Conservation (phyloP, 495 filamentous ascomycete genomes). For the Aspergillus ellipticus region DNA sequence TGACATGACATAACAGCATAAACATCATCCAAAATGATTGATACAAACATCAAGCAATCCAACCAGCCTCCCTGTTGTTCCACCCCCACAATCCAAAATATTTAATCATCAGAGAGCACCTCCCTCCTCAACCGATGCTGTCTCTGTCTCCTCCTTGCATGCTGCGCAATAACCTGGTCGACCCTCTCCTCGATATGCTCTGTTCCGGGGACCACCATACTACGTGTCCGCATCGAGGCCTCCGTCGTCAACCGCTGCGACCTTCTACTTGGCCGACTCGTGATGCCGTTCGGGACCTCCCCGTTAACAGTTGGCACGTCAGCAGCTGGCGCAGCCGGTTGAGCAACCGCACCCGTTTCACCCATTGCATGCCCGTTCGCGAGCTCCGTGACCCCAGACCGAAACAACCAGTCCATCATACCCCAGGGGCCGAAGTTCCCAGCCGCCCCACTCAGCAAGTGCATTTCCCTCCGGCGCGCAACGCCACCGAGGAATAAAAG, state of each 20-base stretch:
- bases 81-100: background rate
- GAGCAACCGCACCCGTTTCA: no score
- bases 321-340: no score
- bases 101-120: background rate
- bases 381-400: constrained; percentile 60
- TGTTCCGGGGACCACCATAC: constrained; percentile 17
- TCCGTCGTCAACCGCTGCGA: no score
- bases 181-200: constrained; percentile 23
- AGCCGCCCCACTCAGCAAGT: constrained; percentile 55
- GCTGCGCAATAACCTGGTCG: constrained; percentile 24
- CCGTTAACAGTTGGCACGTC: no score
- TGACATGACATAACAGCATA: background rate
- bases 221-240: no score
- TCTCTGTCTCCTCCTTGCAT: constrained; percentile 18
- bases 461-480: constrained; percentile 63
- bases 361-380: no score
- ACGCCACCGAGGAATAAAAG: constrained; percentile 72
- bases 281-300: no score
- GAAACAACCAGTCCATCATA: constrained; percentile 69
- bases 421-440: constrained; percentile 81
- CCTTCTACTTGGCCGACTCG: background rate
- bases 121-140: constrained; percentile 1
- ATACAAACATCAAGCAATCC: background rate
- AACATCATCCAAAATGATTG: background rate
- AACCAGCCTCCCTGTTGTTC: background rate